A percentile compares a stretch with the other conserved stretches of the same genome.
Conservation (phyloP, 1,284 basidiomycete species). For the Golubevia sp. region DNA sequence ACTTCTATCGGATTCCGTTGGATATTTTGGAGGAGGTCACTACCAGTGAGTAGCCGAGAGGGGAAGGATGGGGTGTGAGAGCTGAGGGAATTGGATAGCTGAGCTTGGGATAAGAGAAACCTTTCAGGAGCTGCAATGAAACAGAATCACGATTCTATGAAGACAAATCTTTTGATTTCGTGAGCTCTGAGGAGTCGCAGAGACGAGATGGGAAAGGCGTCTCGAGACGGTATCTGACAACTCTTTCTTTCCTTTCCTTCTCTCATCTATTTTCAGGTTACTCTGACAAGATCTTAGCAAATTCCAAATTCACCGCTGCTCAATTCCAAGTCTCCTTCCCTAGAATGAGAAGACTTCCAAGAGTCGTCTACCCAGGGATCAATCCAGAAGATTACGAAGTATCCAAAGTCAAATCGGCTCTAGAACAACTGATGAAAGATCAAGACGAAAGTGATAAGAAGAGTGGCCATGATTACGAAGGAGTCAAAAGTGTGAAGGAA, state of each 20-base stretch:
- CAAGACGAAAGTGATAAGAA: conserved; percentile 36
- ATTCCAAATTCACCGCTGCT: conserved; percentile 79
- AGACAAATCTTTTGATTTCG: too few species aligned
- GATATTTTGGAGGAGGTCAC: conserved; percentile 88
- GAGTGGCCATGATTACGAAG: conserved; percentile 67
- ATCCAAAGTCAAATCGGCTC: conserved; percentile 64
- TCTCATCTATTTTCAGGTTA: conserved; percentile 67
- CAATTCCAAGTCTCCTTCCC: conserved; percentile 76
- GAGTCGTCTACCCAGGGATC: conserved; percentile 89
- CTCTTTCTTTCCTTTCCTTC: background rate
- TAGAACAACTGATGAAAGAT: too few species aligned
- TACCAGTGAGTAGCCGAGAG: conserved; percentile 73
- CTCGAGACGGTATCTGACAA: too few species aligned
- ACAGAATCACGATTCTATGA: too few species aligned
- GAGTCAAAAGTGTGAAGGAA: conserved; percentile 64
- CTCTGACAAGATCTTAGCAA: conserved; percentile 86
- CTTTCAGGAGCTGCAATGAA: too few species aligned
- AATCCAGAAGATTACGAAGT: conserved; percentile 68
- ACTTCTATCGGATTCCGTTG: conserved; percentile 79
- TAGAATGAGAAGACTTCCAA: conserved; percentile 70
- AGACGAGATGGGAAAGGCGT: too few species aligned
- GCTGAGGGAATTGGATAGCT: too few species aligned
- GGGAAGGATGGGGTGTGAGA: too few species aligned
- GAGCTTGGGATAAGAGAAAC: too few species aligned
- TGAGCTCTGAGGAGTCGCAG: too few species aligned